Percentiles rank a stretch among this genome's conserved stretches.
These are phyloP conservation scores for Boletus sensibilis DNA, from an alignment of 768 basidiomycete genomes.

Conservation along the genomic window DNA sequence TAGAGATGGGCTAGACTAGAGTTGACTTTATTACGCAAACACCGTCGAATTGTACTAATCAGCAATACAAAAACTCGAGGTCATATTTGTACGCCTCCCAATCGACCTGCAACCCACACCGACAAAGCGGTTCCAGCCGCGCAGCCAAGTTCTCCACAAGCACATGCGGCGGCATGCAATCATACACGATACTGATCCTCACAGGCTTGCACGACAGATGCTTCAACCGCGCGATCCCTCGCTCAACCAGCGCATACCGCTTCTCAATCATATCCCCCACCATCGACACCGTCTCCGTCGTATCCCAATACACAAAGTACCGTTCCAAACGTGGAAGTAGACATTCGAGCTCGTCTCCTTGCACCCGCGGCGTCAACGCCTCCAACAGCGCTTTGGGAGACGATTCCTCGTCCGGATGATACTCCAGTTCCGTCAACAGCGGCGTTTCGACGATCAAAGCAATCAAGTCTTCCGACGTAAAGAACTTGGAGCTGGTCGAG, in stretches of 20 bases:
- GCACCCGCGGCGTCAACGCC: conserved; percentile 22
- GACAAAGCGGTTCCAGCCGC: conserved; percentile 21
- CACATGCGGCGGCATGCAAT: conserved; percentile 14
- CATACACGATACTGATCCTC: conserved; percentile 7
- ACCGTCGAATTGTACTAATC: too few species aligned
- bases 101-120: conserved; percentile 19
- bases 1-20: too few species aligned
- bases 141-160: conserved; percentile 19
- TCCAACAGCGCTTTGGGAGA: conserved; percentile 18
- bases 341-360: conserved; percentile 12
- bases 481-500: conserved; percentile 18
- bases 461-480: conserved; percentile 19
- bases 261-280: conserved; percentile 28
- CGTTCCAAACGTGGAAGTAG: conserved; percentile 20
- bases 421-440: conserved; percentile 21
- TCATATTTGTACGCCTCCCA: conserved; percentile 22
- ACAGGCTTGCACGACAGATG: conserved; percentile 26
- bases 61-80: conserved; percentile 22
- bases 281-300: conserved; percentile 22
- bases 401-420: conserved; percentile 22
- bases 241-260: conserved; percentile 16
- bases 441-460: conserved; percentile 18
- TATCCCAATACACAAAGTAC: conserved; percentile 26
- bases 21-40: too few species aligned
- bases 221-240: conserved; percentile 12